Evolutionary conservation across 352 stramenopile species (phyloP), one percentile per base, ranked within the genome.

Genomic region (Saprolegnia diclina): DNA sequence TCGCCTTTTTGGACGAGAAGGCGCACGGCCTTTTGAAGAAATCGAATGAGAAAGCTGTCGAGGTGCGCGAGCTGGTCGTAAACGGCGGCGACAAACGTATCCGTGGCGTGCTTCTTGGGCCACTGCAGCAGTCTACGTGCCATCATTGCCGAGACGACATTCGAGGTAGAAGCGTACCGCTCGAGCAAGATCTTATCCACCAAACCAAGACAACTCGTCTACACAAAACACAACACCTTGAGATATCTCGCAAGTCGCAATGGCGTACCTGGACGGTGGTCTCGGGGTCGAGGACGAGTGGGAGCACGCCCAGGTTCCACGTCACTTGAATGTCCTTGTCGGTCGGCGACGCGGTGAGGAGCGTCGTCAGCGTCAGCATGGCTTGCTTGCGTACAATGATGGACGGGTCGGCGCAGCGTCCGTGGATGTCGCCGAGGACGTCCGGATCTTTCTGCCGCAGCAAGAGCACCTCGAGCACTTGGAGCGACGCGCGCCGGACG

Each of bases 301-400:
- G 84, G n/a, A 95, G 71, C 38, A 95, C 83, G 13, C 87, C 87
- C 24, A 90, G 71, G 69, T 89, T 92, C 87, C 87, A 95, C n/a
- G 92, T 46, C 19, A 81, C 82, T 54, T 95, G 87, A 0, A 85
- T 80, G 21, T 92, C 85, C 4, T 77, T 65, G 70, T 94, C 82
- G 0, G 72, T 61, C 13, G 86, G 80, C 59, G 91, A 90, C 40
- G 80, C 86, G 10, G 90, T 67, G n/a, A 95, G 44, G 21, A 95
- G 81, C 9, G 79, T 74, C 10, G 87, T 91, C 6, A 95, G 73
- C 18, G 85, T 92, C 65, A 91, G 92, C 62, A 92, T 81, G 1
- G 86, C 81, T 67, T 95, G 87, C 3, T 93, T 82, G 26, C 87
- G 84, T 7, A 95, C 86, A 42, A 90, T 63, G 9, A 94, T 71